Evolutionary conservation across 2,329 filamentous ascomycete genomes (phyloP), one percentile per base, ranked within the genome.

Genomic region (Aspergillus sp.): DNA sequence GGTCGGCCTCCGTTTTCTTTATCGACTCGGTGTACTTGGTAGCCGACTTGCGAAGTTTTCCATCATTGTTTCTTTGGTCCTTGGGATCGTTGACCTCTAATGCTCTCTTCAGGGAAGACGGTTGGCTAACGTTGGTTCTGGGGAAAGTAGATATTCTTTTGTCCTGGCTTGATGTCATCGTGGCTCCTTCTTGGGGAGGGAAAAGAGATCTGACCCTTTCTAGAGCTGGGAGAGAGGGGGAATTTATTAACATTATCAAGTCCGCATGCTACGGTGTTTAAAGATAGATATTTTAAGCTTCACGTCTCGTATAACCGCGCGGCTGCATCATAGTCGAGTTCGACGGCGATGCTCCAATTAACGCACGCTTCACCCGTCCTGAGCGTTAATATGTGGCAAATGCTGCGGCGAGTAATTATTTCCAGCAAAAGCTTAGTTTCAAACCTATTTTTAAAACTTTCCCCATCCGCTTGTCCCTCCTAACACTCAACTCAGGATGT

Each of bases 1-100:
- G 52, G 13, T 51, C 42, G 10, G 9, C 26, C 24, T 14, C 17
- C 19, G 14, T 42, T 30, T 49, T 49, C 41, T 49, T n/a, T n/a
- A 26, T 4, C 6, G 16, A n/a, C 16, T 38, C 35, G 14, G 35
- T 38, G 16, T n/a, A 38, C 35, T 38, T 38, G 24, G 3, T 26
- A 6, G 24, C 24, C 3, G 8, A 26, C 7, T 4, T 26, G 7
- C 24, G 7, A 4, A 26, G 24, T 6, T 26, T 26, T 26, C 24
- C 24, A 26, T 26, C 7, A 6, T 26, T 26, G 24, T 26, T 26
- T 26, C 35, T n/a, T 4, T 38, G 35, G 13, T 38, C 16, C 8
- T 38, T 38, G 35, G 16, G 16, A 11, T 38, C 11, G 8, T 6
- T 26, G 24, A 26, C 24, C 16, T 14, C 35, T 38, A 17, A 8